phyloP scores from a whole-genome alignment of 352 stramenopile species.

The Aphanomyces invadans region DNA sequence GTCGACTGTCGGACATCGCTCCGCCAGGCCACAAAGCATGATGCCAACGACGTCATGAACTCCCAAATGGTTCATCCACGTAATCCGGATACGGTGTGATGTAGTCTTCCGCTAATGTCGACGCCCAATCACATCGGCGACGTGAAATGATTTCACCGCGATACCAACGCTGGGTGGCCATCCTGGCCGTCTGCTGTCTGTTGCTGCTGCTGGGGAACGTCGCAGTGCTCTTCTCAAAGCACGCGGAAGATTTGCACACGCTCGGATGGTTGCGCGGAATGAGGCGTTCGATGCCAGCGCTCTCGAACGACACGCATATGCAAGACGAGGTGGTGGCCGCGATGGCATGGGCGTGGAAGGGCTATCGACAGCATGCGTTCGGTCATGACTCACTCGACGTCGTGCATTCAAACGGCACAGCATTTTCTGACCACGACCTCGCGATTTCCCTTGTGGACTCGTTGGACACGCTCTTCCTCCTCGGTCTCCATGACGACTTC shows the following conservation, averaged over 20 bases:
- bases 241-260: background rate
- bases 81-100: background rate
- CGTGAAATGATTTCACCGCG: background rate
- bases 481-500: conserved; percentile 75
- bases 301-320: background rate
- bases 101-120: no score
- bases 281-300: background rate
- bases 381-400: conserved; percentile 67
- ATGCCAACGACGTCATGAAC: no score
- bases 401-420: conserved; percentile 45
- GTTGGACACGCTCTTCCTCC: conserved; percentile 65
- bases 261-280: background rate
- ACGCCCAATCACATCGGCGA: background rate
- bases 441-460: conserved; percentile 71
- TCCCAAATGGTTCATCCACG: no score
- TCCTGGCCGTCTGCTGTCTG: background rate
- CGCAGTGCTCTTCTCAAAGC: background rate
- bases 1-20: no score
- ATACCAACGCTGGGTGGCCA: background rate
- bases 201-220: background rate
- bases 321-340: conserved; percentile 36
- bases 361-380: conserved; percentile 61
- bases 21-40: no score
- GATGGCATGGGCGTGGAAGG: conserved; percentile 71
- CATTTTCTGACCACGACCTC: conserved; percentile 47